phyloP scores from a whole-genome alignment of 352 stramenopile genomes.

The Phytophthora meadii region DNA sequence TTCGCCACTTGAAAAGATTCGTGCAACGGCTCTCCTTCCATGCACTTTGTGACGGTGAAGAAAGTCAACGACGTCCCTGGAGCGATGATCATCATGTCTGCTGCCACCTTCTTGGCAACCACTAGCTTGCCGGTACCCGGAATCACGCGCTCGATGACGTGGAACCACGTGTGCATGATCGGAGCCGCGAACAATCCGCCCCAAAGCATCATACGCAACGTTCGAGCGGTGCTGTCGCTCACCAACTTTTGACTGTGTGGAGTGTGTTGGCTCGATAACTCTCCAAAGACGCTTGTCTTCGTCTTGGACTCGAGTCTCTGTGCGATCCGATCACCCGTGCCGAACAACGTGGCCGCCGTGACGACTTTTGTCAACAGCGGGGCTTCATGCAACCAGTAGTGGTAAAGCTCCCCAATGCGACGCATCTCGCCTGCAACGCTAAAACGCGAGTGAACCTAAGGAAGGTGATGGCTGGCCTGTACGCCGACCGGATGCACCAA shows the following conservation, averaged over 20 bases:
- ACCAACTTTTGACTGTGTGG: slow-evolving; percentile 2
- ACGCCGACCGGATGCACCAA: neutral
- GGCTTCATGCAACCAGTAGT: slow-evolving; percentile 47
- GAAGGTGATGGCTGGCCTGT: no score
- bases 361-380: slow-evolving; percentile 66
- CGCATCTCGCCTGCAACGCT: slow-evolving; percentile 23
- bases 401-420: slow-evolving; percentile 41
- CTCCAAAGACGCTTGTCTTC: slow-evolving; percentile 11
- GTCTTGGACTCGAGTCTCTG: slow-evolving; percentile 40
- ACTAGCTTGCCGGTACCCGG: slow-evolving; percentile 25
- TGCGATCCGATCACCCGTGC: slow-evolving; percentile 53
- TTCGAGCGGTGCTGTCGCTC: slow-evolving; percentile 39
- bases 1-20: slow-evolving; percentile 38
- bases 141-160: slow-evolving; percentile 67
- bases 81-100: slow-evolving; percentile 49
- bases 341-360: slow-evolving; percentile 59
- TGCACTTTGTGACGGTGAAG: slow-evolving; percentile 41
- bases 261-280: slow-evolving; percentile 7
- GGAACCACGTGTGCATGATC: slow-evolving; percentile 90
- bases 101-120: slow-evolving; percentile 45
- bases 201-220: slow-evolving; percentile 83
- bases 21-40: slow-evolving; percentile 34
- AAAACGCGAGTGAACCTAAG: slow-evolving; percentile 7
- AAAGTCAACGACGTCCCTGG: slow-evolving; percentile 36
- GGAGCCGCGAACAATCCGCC: slow-evolving; percentile 83